These are phyloP conservation scores for Alloteropsis semialata DNA, from an alignment of 176 grass and related monocot genomes.

Conservation along the genomic window DNA sequence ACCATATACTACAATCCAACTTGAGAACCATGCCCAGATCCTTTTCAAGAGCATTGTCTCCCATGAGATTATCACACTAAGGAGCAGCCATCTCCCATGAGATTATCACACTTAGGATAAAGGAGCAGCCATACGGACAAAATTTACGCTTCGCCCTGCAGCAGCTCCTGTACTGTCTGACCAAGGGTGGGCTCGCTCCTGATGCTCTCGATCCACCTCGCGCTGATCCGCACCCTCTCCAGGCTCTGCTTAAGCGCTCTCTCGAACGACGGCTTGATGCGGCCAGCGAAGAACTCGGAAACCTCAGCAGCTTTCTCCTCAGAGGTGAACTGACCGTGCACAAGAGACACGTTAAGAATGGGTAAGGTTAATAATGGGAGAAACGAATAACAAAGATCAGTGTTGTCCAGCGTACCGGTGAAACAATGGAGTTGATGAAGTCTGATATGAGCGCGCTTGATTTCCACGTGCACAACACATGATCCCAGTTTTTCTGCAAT, in stretches of 20 bases:
- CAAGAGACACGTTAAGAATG: background rate
- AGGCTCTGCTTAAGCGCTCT: conserved; percentile 82
- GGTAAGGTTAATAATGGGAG: background rate
- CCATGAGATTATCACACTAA: background rate
- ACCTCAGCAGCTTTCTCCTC: conserved; percentile 67
- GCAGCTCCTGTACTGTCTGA: conserved; percentile 46
- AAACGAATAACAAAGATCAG: background rate
- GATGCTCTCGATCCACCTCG: conserved; percentile 60
- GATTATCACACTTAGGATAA: background rate
- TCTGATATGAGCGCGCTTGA: conserved; percentile 58
- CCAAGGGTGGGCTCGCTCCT: conserved; percentile 53
- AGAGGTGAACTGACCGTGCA: conserved; percentile 51
- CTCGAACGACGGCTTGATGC: conserved; percentile 63
- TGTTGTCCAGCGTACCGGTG: conserved; percentile 27
- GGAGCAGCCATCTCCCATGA: background rate
- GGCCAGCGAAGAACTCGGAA: conserved; percentile 53
- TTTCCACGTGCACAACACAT: conserved; percentile 65
- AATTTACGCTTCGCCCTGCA: background rate
- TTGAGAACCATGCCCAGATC: background rate
- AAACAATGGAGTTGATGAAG: conserved; percentile 48
- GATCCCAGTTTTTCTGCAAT: conserved; percentile 74
- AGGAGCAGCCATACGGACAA: too few species aligned
- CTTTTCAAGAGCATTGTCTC: background rate
- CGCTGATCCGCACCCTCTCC: conserved; percentile 59
- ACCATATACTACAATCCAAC: background rate